These are phyloP conservation scores for Diaporthe vaccinii DNA, from an alignment of 2,329 filamentous ascomycete species.

Conservation along the genomic window DNA sequence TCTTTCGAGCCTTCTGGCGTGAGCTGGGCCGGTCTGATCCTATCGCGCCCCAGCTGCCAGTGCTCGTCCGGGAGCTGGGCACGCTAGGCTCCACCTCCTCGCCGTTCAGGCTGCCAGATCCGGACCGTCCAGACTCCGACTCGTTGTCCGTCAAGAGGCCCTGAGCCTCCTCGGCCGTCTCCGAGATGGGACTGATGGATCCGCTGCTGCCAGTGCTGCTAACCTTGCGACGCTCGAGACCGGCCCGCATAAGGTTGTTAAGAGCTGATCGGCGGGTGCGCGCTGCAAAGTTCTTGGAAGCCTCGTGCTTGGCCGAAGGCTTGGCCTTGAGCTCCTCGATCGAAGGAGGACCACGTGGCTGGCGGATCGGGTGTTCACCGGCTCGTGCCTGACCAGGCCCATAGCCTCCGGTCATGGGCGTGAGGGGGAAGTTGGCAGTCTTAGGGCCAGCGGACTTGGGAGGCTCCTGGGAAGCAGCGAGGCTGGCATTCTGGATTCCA, in stretches of 20 bases:
- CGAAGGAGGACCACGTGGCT: slow-evolving; percentile 91
- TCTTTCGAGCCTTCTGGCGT: slow-evolving; percentile 74
- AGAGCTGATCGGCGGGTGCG: slow-evolving; percentile 93
- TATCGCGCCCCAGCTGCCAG: slow-evolving; percentile 82
- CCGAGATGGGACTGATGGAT: slow-evolving; percentile 91
- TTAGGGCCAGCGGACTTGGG: slow-evolving; percentile 79
- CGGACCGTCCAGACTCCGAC: slow-evolving; percentile 78
- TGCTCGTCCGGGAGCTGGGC: slow-evolving; percentile 82
- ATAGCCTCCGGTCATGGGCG: slow-evolving; percentile 86
- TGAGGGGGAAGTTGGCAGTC: slow-evolving; percentile 83
- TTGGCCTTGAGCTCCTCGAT: slow-evolving; percentile 91
- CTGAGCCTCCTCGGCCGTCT: slow-evolving; percentile 77
- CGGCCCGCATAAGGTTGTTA: slow-evolving; percentile 90
- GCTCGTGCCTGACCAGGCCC: slow-evolving; percentile 93
- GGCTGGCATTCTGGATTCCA: slow-evolving; percentile 63
- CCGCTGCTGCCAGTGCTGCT: slow-evolving; percentile 79
- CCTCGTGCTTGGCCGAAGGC: slow-evolving; percentile 93
- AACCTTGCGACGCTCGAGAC: slow-evolving; percentile 85
- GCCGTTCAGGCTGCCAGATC: slow-evolving; percentile 84
- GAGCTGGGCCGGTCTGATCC: slow-evolving; percentile 86
- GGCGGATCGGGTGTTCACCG: slow-evolving; percentile 93
- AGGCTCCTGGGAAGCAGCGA: slow-evolving; percentile 57
- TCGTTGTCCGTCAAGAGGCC: slow-evolving; percentile 81
- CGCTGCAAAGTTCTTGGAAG: slow-evolving; percentile 96
- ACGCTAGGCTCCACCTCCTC: slow-evolving; percentile 74